Percentiles rank a stretch among this genome's conserved stretches.
Conservation (phyloP, 2,329 filamentous ascomycete genomes). For the Aspergillus sp. region DNA sequence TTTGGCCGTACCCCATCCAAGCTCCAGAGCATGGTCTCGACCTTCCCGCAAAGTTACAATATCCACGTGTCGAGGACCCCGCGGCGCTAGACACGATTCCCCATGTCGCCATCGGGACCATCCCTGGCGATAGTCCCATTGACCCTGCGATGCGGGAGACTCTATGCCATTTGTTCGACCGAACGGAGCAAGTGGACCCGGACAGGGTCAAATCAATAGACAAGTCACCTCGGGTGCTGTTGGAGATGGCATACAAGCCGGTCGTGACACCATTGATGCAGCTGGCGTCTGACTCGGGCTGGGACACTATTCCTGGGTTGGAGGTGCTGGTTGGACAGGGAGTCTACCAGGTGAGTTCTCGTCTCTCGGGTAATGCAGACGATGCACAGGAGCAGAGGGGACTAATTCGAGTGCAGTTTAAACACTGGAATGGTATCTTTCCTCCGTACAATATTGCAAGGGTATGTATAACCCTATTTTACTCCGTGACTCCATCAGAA, state of each 20-base stretch:
- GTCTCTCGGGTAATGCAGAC: background rate
- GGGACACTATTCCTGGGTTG: constrained; percentile 75
- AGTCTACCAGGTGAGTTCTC: constrained; percentile 61
- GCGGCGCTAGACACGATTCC: constrained; percentile 49
- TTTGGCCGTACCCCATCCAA: constrained; percentile 68
- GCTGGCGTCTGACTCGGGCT: constrained; percentile 66
- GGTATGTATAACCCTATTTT: constrained; percentile 28
- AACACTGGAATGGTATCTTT: constrained; percentile 74
- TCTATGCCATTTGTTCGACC: constrained; percentile 48
- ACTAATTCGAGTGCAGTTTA: constrained; percentile 47
- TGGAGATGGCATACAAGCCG: constrained; percentile 98
- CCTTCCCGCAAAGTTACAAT: constrained; percentile 67
- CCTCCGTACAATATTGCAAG: constrained; percentile 65
- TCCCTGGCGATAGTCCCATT: constrained; percentile 79
- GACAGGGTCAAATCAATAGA: constrained; percentile 25
- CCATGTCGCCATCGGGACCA: constrained; percentile 74
- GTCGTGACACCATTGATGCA: constrained; percentile 74
- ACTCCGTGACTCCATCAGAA: background rate
- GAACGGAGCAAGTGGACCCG: constrained; percentile 41
- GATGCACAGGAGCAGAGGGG: background rate
- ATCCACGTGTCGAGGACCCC: constrained; percentile 54
- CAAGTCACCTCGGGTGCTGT: constrained; percentile 51
- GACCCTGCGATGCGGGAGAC: constrained; percentile 61
- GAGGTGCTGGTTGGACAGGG: constrained; percentile 86
- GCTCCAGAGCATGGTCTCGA: constrained; percentile 56